phyloP scores from a whole-genome alignment of 2,329 filamentous ascomycete species.

The Cercospora citrullina region DNA sequence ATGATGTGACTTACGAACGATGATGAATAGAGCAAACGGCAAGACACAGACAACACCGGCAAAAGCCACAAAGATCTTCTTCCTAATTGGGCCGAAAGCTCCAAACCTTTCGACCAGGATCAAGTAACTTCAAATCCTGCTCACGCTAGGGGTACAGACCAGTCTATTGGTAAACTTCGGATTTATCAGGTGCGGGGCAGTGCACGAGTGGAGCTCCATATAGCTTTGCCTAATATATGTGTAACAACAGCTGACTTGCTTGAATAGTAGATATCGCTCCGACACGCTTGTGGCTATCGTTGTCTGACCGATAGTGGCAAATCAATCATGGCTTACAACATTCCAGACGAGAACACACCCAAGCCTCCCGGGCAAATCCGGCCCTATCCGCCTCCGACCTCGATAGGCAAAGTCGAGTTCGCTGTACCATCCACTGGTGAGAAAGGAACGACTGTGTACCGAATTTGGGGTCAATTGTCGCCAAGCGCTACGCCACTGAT shows the following conservation, averaged over 20 bases:
- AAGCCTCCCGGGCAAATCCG: slow-evolving; percentile 30
- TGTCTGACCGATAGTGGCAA: background rate
- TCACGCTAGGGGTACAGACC: background rate
- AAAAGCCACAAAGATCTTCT: slow-evolving; percentile 1
- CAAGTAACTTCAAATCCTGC: slow-evolving; percentile 1
- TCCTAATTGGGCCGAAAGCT: slow-evolving; percentile 6
- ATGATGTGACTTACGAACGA: slow-evolving; percentile 19
- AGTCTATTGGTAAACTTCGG: background rate
- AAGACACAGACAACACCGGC: background rate
- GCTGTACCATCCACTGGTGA: slow-evolving; percentile 37
- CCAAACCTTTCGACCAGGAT: background rate
- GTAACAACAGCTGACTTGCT: background rate
- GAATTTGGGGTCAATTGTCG: slow-evolving; percentile 41
- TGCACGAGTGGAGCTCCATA: background rate
- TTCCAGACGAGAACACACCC: slow-evolving; percentile 5
- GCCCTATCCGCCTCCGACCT: slow-evolving; percentile 30
- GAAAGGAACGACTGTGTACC: slow-evolving; percentile 44
- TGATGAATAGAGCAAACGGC: background rate
- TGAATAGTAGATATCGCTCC: background rate
- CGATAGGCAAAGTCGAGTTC: slow-evolving; percentile 38
- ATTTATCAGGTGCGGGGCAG: background rate
- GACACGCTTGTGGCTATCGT: background rate
- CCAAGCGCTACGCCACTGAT: slow-evolving; percentile 38
- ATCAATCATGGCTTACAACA: slow-evolving; percentile 17
- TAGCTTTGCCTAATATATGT: background rate